A percentile compares a stretch with the other conserved stretches of the same genome.
Evolutionary conservation across 768 basidiomycete species (phyloP).

Genomic region (Psilocybe cubensis): DNA sequence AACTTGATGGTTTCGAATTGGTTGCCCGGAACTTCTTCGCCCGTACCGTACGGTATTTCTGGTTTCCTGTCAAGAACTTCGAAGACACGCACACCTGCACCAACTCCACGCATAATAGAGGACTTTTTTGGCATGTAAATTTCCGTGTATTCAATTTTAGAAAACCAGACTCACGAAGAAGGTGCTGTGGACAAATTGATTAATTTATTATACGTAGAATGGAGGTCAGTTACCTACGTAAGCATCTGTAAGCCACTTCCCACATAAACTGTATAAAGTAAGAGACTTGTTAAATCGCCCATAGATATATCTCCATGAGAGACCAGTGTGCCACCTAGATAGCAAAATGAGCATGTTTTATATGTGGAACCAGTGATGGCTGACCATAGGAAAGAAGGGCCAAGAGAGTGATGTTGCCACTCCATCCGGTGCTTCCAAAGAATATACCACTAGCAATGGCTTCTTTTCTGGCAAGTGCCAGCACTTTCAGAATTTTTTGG

Average conservation of each 20-base stretch:
- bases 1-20: conserved; percentile 77
- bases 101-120: conserved; percentile 96
- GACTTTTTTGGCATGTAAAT: conserved; percentile 47
- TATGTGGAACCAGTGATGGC: conserved; percentile 15
- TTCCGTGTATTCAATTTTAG: conserved; percentile 22
- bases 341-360: neutral
- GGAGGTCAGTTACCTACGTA: conserved; percentile 54
- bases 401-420: conserved; percentile 90
- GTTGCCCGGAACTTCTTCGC: conserved; percentile 55
- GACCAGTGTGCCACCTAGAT: conserved; percentile 86
- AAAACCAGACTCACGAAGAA: conserved; percentile 46
- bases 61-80: conserved; percentile 86
- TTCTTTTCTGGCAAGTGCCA: conserved; percentile 81
- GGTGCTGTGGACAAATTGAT: conserved; percentile 35
- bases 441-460: conserved; percentile 91
- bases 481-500: conserved; percentile 63
- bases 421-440: conserved; percentile 90
- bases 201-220: neutral
- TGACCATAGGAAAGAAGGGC: conserved; percentile 89
- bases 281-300: conserved; percentile 86
- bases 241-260: conserved; percentile 81
- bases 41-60: conserved; percentile 67
- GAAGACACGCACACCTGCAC: conserved; percentile 93
- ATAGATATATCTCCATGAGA: conserved; percentile 87
- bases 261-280: conserved; percentile 92